Evolutionary conservation across 192 early-diverging fungal genomes (phyloP), one percentile per base, ranked within the genome.

Genomic region (Gonapodya prolifera): DNA sequence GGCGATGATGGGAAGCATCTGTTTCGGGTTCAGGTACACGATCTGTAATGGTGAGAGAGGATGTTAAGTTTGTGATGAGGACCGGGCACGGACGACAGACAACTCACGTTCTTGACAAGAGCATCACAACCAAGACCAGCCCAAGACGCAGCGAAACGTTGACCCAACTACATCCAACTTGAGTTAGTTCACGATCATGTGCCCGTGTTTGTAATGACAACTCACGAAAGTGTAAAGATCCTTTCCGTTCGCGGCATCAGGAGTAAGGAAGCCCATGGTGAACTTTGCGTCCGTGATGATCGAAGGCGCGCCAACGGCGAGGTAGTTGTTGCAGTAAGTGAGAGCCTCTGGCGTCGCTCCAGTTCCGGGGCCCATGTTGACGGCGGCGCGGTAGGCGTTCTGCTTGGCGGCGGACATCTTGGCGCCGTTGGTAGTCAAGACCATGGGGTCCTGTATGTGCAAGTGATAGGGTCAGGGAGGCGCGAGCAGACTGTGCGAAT

Each of bases 381-480:
- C 23, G 45, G 45, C 45, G 23, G 45, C 45, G 45, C 45, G 45
- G 45, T 61, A 61, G 45, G 45, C 45, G 36, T 79, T 75, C 2
- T 75, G 34, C 34, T 79, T 69, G 28, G 78, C 78, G 34, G 80
- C 81, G 28, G 33, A 74, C 35, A 82, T 32, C 31, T 31, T 69
- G 33, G 77, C 33, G 1, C 33, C 80, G 1, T 69, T 75, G 33
- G 69, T 75, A 0, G 75, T 30, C 33, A 83, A 70, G 0, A 83
- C 82, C 77, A 84, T 84, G 17, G 84, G 84, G 74, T 84, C 45
- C 45, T 61, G 23, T 23, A 61, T 16, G 8, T 23, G 45, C 8
- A 23, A 23, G 8, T 61, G 45, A 23, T n/a, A n/a, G n/a, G n/a
- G n/a, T n/a, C n/a, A n/a, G n/a, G n/a, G n/a, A n/a, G n/a, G n/a